Percentiles rank a stretch among this genome's conserved stretches.
Conservation (phyloP, 2,329 filamentous ascomycete species). For the Botryosphaeria dothidea region DNA sequence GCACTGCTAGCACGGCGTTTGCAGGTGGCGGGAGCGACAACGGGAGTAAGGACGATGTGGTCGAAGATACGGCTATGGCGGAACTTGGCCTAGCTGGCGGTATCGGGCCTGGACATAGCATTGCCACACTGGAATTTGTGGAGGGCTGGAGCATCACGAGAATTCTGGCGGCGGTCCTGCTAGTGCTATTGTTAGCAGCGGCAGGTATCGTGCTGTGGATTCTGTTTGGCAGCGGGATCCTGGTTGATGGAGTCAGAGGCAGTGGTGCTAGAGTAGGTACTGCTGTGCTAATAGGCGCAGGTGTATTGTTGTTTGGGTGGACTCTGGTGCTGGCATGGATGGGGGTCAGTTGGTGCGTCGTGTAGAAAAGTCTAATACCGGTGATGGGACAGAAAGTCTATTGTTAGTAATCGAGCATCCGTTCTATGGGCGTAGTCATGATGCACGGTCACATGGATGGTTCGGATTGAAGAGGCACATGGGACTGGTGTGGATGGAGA, state of each 20-base stretch:
- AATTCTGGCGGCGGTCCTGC: constrained; percentile 29
- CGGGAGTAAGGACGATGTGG: neutral
- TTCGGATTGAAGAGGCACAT: too few species aligned
- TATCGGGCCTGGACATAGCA: neutral
- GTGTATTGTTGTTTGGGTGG: constrained; percentile 36
- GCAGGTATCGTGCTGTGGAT: constrained; percentile 37
- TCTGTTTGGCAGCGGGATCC: constrained; percentile 33
- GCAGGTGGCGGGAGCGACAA: neutral
- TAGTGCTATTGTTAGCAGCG: constrained; percentile 31
- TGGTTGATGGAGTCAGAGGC: constrained; percentile 22
- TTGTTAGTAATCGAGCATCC: too few species aligned
- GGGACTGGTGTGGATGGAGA: too few species aligned
- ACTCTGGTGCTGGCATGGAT: constrained; percentile 36
- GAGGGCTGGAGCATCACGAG: constrained; percentile 33
- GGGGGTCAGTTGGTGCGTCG: constrained; percentile 38
- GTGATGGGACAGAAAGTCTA: too few species aligned
- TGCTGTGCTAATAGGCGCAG: constrained; percentile 35
- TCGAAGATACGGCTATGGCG: neutral
- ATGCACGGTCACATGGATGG: too few species aligned
- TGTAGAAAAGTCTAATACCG: constrained; percentile 22
- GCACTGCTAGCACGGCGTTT: neutral
- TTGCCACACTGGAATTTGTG: constrained; percentile 38
- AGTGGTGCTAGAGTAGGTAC: constrained; percentile 37
- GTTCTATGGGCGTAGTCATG: too few species aligned
- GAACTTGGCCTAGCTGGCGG: constrained; percentile 7